Conservation (phyloP, 495 filamentous ascomycete species). For the Penicillium paxilli region DNA sequence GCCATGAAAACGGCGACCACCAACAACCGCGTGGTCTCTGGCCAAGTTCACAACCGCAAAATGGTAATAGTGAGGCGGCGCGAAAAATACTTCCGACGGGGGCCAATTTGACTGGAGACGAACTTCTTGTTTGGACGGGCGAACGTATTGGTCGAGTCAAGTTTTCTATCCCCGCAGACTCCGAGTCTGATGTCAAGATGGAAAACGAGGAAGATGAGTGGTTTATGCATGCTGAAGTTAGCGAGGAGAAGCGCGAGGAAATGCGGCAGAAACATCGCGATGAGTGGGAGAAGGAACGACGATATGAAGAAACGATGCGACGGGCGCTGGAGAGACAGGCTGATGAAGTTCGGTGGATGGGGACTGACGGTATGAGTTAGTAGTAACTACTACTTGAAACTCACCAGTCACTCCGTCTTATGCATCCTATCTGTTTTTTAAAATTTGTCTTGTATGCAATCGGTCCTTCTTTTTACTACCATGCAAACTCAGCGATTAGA, state of each 20-base stretch:
- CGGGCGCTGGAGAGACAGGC: conserved; percentile 75
- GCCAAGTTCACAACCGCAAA: conserved; percentile 19
- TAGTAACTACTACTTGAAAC: neutral
- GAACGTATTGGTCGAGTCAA: conserved; percentile 73
- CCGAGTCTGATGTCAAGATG: conserved; percentile 42
- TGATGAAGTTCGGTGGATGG: conserved; percentile 77
- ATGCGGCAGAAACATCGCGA: conserved; percentile 43
- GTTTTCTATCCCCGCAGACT: conserved; percentile 53
- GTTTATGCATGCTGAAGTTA: conserved; percentile 35
- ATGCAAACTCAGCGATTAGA: neutral
- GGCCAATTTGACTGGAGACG: conserved; percentile 51
- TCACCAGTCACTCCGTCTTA: neutral
- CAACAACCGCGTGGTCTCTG: conserved; percentile 29
- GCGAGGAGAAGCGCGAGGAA: conserved; percentile 37
- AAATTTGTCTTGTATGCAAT: neutral
- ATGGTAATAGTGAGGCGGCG: conserved; percentile 51
- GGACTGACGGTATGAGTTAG: conserved; percentile 59
- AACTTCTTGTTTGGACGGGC: conserved; percentile 78
- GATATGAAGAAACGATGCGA: conserved; percentile 70
- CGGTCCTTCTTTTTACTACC: neutral
- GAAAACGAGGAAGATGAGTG: conserved; percentile 43
- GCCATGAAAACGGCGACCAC: conserved; percentile 2
- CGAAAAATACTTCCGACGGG: conserved; percentile 69
- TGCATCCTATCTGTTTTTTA: neutral
- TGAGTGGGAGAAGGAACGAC: conserved; percentile 45